Percentiles rank a stretch among this genome's conserved stretches.
phyloP scores from a whole-genome alignment of 805 yeast genomes.

The Candida mattraensis region DNA sequence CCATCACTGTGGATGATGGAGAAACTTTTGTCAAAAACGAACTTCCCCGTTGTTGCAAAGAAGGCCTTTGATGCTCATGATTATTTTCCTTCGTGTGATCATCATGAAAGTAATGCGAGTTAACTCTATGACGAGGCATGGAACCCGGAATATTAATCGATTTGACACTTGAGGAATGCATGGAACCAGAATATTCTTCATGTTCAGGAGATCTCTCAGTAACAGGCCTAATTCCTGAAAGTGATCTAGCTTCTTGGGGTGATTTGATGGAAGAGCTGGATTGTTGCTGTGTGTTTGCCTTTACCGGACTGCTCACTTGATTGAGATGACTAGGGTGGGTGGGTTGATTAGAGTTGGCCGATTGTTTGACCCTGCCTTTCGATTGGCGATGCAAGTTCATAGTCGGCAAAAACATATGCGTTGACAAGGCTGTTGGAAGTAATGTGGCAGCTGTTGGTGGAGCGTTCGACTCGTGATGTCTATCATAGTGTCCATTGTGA shows the following conservation, averaged over 20 bases:
- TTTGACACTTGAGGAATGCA: constrained; percentile 28
- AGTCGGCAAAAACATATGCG: constrained; percentile 62
- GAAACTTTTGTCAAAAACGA: constrained; percentile 9
- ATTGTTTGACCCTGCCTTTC: constrained; percentile 3
- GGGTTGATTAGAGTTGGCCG: too few species aligned
- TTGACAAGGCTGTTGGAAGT: constrained; percentile 58
- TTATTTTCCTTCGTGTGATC: constrained; percentile 5
- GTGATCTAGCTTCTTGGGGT: too few species aligned
- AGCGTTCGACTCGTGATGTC: constrained; percentile 50
- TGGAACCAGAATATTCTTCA: constrained; percentile 7
- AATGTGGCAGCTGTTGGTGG: constrained; percentile 60
- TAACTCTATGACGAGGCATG: constrained; percentile 5
- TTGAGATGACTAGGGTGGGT: too few species aligned
- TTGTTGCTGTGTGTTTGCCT: too few species aligned
- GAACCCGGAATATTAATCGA: constrained; percentile 34
- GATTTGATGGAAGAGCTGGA: too few species aligned
- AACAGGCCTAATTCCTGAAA: too few species aligned
- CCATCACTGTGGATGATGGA: constrained; percentile 18
- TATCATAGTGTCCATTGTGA: constrained; percentile 27
- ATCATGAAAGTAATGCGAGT: constrained; percentile 7
- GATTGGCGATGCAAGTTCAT: constrained; percentile 30
- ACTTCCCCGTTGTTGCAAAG: constrained; percentile 9
- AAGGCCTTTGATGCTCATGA: constrained; percentile 8
- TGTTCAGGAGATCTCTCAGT: too few species aligned
- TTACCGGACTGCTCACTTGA: too few species aligned